Evolutionary conservation across 1,284 basidiomycete genomes (phyloP), one percentile per base, ranked within the genome.

Genomic region (Leccinum holopus): DNA sequence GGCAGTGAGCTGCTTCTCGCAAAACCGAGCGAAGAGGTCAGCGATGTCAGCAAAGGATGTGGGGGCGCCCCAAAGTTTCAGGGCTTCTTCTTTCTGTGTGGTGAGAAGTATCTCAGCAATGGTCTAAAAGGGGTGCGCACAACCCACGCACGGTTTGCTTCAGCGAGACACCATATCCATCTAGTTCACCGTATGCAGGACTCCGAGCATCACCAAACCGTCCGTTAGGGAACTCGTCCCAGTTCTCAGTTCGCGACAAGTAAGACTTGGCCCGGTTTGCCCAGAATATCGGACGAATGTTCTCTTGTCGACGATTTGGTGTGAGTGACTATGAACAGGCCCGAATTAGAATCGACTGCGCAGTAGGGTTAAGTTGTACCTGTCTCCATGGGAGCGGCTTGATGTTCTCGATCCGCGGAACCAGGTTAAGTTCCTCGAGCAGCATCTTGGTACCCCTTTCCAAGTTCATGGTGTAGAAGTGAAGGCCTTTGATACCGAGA

Each of bases 181-280:
- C 97, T 62, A 98, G 82, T 78, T 99, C 97, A 72, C 97, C 97
- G 70, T 97, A 99, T 2, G 97, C 97, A 25, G 97, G 97, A 82
- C 91, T 94, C 64, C 97, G 87, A 12, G 96, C 91, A 77, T 99
- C 97, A 70, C 97, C 97, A 73, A 97, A 99, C 66, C 97, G 92
- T 67, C 97, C 97, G 76, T 99, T 99, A 55, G 97, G 97, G 77
- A 97, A 99, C 78, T 99, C 97, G 77, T 99, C 97, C 97, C 97
- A 99, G 72, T 95, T 92, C 75, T 94, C 92, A 25, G 94, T 97
- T 58, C 95, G 89, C 14, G 92, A 92, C 51, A 97, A 81, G 75
- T 97, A 97, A 3, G 94, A 97, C 73, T 94, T 90, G 54, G 93
- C 86, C 52, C 95, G 84, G 79, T 98, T 97, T 21, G 94, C 93